phyloP scores from a whole-genome alignment of 129 eudicot genomes.

The Pulicaria dysenterica region DNA sequence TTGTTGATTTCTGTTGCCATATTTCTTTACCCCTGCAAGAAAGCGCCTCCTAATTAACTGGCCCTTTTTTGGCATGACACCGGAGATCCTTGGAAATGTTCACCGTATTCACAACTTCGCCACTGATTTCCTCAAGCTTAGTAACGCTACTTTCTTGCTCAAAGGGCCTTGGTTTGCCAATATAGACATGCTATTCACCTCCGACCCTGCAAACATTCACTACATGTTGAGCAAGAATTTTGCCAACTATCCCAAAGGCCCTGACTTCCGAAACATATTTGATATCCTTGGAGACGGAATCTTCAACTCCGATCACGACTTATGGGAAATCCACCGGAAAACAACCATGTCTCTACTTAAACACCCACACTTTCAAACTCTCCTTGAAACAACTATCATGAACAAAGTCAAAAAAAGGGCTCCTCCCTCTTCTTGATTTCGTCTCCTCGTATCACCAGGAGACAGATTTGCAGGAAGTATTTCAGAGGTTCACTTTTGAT shows the following conservation, averaged over 20 bases:
- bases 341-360: constrained; percentile 17
- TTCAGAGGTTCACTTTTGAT: constrained; percentile 19
- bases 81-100: background rate
- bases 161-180: constrained; percentile 22
- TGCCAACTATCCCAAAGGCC: constrained; percentile 14
- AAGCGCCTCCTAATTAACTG: background rate
- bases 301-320: constrained; percentile 20
- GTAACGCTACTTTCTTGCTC: constrained; percentile 6
- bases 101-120: constrained; percentile 17
- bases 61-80: constrained; percentile 17
- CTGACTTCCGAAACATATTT: constrained; percentile 13
- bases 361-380: constrained; percentile 1
- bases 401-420: constrained; percentile 16
- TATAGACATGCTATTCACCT: constrained; percentile 13
- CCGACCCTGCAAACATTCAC: constrained; percentile 12
- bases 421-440: constrained; percentile 13
- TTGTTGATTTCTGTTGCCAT: no score
- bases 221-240: constrained; percentile 20
- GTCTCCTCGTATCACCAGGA: background rate
- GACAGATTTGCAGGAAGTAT: background rate
- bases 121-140: constrained; percentile 18
- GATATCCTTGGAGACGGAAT: constrained; percentile 20
- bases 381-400: background rate
- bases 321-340: constrained; percentile 27
- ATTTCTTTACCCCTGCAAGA: no score